Percentiles rank a stretch among this genome's conserved stretches.
These are phyloP conservation scores for Stenocarpella maydis DNA, from an alignment of 2,329 filamentous ascomycete genomes.

Conservation along the genomic window DNA sequence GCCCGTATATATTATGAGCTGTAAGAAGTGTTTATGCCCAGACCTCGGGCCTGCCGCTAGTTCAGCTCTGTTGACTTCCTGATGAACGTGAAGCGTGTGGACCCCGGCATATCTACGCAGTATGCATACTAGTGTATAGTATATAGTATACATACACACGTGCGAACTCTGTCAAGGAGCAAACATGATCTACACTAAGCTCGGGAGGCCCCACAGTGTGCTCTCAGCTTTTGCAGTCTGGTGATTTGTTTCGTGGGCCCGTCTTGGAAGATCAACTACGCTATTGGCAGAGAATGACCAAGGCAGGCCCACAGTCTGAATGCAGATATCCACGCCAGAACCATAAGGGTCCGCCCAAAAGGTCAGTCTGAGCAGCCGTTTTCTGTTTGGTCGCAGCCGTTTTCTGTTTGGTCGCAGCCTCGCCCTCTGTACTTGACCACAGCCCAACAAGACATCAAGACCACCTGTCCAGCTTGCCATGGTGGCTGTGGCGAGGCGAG, in stretches of 20 bases:
- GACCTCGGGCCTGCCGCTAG: neutral
- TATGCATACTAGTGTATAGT: too few species aligned
- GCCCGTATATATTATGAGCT: neutral
- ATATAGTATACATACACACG: too few species aligned
- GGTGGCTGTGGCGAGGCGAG: neutral
- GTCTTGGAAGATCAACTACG: neutral
- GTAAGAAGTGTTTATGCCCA: neutral
- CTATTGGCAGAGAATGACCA: neutral
- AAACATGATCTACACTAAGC: too few species aligned
- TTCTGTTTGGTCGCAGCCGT: neutral
- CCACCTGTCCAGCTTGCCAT: neutral
- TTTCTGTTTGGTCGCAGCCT: conserved; percentile 3
- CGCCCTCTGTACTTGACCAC: neutral
- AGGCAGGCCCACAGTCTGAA: neutral
- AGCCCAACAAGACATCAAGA: neutral
- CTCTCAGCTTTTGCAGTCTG: neutral
- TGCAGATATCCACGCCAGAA: conserved; percentile 17
- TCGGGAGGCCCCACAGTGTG: too few species aligned
- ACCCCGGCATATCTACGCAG: neutral
- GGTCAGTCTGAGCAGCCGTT: conserved; percentile 1
- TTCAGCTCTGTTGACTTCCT: neutral
- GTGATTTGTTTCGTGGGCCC: neutral
- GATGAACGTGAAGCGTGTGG: neutral
- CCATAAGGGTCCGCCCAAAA: neutral
- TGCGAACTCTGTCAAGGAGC: too few species aligned